A percentile compares a stretch with the other conserved stretches of the same genome.
Evolutionary conservation across 768 basidiomycete species (phyloP).

Genomic region (Tylopilus vinaceipallidus): DNA sequence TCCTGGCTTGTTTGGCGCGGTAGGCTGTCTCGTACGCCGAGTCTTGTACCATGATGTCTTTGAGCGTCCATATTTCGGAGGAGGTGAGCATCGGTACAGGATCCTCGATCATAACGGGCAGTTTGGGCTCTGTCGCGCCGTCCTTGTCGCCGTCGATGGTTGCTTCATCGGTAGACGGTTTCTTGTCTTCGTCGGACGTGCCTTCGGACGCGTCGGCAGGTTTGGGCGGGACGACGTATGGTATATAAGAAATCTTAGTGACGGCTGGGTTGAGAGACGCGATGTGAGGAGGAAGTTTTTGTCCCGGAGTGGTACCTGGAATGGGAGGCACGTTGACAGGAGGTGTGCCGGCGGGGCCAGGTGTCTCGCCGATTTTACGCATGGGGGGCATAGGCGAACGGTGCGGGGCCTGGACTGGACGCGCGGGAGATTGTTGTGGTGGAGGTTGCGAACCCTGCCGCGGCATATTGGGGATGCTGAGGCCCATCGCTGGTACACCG

Average conservation of each 20-base stretch:
- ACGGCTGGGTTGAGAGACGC: conserved; percentile 32
- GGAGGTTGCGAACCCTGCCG: conserved; percentile 28
- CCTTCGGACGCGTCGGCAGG: conserved; percentile 17
- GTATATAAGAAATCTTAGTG: conserved; percentile 31
- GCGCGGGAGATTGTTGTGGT: conserved; percentile 26
- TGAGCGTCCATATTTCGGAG: conserved; percentile 33
- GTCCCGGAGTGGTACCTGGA: conserved; percentile 27
- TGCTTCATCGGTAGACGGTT: conserved; percentile 6
- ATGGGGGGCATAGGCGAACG: conserved; percentile 22
- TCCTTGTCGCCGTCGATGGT: conserved; percentile 21
- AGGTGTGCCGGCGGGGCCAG: conserved; percentile 8
- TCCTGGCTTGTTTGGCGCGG: conserved; percentile 50
- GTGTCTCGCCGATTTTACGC: conserved; percentile 22
- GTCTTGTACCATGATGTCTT: conserved; percentile 38
- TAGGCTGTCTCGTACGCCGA: conserved; percentile 46
- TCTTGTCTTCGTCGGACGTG: conserved; percentile 24
- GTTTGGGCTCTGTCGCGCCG: conserved; percentile 12
- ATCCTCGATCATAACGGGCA: conserved; percentile 21
- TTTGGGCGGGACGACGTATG: conserved; percentile 21
- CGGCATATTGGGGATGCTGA: conserved; percentile 10
- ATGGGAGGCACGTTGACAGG: conserved; percentile 24
- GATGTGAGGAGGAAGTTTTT: conserved; percentile 33
- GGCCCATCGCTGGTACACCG: conserved; percentile 5
- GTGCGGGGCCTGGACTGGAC: conserved; percentile 17
- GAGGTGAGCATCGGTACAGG: conserved; percentile 28